phyloP scores from a whole-genome alignment of 805 yeast species.

The Pichia gijzeniarum region DNA sequence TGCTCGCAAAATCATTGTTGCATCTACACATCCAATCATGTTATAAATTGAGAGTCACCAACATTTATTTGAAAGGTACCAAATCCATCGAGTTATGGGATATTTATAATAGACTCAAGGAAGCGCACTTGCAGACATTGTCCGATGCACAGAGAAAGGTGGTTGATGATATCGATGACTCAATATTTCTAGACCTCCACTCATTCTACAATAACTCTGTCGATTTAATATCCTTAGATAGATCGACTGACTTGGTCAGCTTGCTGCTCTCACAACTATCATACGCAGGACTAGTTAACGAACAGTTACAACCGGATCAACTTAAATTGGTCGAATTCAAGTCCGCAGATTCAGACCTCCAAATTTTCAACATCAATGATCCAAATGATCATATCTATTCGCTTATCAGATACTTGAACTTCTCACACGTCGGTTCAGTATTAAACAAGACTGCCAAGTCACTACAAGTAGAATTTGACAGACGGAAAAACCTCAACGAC shows the following conservation, averaged over 20 bases:
- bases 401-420: slow-evolving; percentile 58
- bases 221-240: slow-evolving; percentile 72
- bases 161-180: slow-evolving; percentile 30
- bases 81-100: slow-evolving; percentile 44
- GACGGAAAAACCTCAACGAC: slow-evolving; percentile 48
- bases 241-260: slow-evolving; percentile 68
- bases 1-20: slow-evolving; percentile 44
- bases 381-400: slow-evolving; percentile 42
- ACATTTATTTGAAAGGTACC: slow-evolving; percentile 54
- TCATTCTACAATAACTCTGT: slow-evolving; percentile 39
- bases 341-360: background rate
- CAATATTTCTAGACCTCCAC: slow-evolving; percentile 29
- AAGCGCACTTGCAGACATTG: slow-evolving; percentile 26
- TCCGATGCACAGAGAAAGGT: slow-evolving; percentile 31
- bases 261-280: slow-evolving; percentile 71
- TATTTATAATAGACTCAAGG: slow-evolving; percentile 30
- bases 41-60: slow-evolving; percentile 42
- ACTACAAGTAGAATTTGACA: slow-evolving; percentile 63
- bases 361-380: slow-evolving; percentile 25
- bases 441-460: slow-evolving; percentile 65
- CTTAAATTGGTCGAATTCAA: background rate
- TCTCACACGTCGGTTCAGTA: slow-evolving; percentile 69
- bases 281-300: slow-evolving; percentile 78
- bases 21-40: slow-evolving; percentile 37
- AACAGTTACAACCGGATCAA: slow-evolving; percentile 39